These are phyloP conservation scores for Stachybotrys elegans DNA, from an alignment of 2,329 filamentous ascomycete genomes.

Conservation along the genomic window DNA sequence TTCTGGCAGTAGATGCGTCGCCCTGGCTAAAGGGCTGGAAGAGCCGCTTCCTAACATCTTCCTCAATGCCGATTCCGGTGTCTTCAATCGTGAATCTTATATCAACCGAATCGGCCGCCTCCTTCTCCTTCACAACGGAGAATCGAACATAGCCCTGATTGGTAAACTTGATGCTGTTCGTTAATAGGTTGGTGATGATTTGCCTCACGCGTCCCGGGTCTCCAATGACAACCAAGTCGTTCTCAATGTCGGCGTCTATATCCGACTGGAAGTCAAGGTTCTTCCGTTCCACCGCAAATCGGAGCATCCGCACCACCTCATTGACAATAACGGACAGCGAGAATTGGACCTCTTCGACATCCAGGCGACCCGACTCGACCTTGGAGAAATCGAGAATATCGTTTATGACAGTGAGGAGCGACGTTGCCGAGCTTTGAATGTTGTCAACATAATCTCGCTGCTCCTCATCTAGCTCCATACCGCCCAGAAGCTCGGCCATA, in stretches of 20 bases:
- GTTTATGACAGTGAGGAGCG: slow-evolving; percentile 73
- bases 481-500: slow-evolving; percentile 70
- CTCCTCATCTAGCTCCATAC: slow-evolving; percentile 63
- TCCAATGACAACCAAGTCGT: slow-evolving; percentile 74
- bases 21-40: slow-evolving; percentile 82
- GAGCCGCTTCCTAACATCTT: slow-evolving; percentile 65
- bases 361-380: slow-evolving; percentile 70
- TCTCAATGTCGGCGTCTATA: slow-evolving; percentile 56
- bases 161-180: slow-evolving; percentile 73
- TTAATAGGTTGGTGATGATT: slow-evolving; percentile 75
- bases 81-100: slow-evolving; percentile 71
- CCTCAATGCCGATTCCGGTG: slow-evolving; percentile 76
- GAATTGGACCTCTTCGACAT: slow-evolving; percentile 78
- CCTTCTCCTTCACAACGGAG: slow-evolving; percentile 56
- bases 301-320: slow-evolving; percentile 82
- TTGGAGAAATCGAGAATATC: slow-evolving; percentile 91
- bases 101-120: slow-evolving; percentile 59
- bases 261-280: slow-evolving; percentile 67
- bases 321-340: slow-evolving; percentile 67
- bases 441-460: slow-evolving; percentile 72
- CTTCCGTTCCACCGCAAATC: slow-evolving; percentile 77
- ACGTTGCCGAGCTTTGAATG: slow-evolving; percentile 74
- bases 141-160: slow-evolving; percentile 64
- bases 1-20: slow-evolving; percentile 70
- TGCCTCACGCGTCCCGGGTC: slow-evolving; percentile 81